Conservation (phyloP, 345 rosid genomes). For the Bruguiera sexangula region DNA sequence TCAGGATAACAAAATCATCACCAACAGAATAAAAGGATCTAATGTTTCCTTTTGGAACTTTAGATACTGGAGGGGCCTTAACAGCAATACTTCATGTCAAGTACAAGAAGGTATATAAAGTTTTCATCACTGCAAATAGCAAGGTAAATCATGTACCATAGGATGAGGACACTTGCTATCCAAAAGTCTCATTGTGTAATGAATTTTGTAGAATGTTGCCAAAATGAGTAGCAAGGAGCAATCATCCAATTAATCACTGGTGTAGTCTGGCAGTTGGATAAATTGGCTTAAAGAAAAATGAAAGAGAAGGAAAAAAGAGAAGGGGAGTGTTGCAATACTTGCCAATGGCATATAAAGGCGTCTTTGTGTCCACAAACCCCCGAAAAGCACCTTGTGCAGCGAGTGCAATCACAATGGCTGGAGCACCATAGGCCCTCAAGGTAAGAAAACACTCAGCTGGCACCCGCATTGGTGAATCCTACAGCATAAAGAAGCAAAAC, state of each 20-base stretch:
- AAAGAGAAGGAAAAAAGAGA: slow-evolving; percentile 9
- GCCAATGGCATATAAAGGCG: slow-evolving; percentile 91
- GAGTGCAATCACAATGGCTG: slow-evolving; percentile 86
- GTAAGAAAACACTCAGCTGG: slow-evolving; percentile 81
- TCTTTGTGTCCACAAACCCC: slow-evolving; percentile 88
- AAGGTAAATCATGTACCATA: too few relatives aligned
- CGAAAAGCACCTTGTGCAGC: slow-evolving; percentile 96
- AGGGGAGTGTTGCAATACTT: slow-evolving; percentile 39
- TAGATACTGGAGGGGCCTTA: neutral
- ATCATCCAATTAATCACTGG: neutral
- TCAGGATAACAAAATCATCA: slow-evolving; percentile 17
- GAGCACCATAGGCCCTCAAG: slow-evolving; percentile 86
- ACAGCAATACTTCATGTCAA: neutral
- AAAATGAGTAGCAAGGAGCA: too few relatives aligned
- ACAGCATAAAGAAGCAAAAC: slow-evolving; percentile 5
- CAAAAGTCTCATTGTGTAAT: too few relatives aligned
- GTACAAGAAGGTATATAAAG: too few relatives aligned
- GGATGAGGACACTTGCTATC: too few relatives aligned
- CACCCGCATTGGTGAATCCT: slow-evolving; percentile 89
- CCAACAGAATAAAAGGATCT: slow-evolving; percentile 3
- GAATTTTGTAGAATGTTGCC: too few relatives aligned
- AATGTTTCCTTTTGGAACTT: neutral
- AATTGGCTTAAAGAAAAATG: neutral
- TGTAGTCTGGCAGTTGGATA: neutral
- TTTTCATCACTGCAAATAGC: too few relatives aligned